Evolutionary conservation across 2,329 filamentous ascomycete species (phyloP).

Genomic region (Furcasterigmium sp.): DNA sequence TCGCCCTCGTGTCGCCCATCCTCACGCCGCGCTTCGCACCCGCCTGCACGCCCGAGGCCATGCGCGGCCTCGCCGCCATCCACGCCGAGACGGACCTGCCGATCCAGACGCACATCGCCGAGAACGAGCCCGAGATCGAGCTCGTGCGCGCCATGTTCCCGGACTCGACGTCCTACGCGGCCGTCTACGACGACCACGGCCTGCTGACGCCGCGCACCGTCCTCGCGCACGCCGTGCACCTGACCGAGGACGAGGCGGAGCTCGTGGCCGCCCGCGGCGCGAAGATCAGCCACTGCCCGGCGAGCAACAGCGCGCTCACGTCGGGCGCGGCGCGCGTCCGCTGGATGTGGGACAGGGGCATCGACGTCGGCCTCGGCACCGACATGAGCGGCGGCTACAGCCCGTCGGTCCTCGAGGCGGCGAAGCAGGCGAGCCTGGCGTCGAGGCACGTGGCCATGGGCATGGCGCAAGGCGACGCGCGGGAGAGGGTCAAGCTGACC

Average conservation of each 20-base stretch:
- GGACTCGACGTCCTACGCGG: conserved; percentile 57
- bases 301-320: conserved; percentile 77
- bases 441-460: conserved; percentile 65
- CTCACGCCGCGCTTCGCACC: conserved; percentile 71
- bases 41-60: conserved; percentile 52
- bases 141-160: conserved; percentile 71
- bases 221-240: conserved; percentile 79
- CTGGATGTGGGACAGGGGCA: conserved; percentile 64
- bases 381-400: conserved; percentile 88
- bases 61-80: conserved; percentile 60
- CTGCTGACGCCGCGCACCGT: conserved; percentile 71
- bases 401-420: conserved; percentile 76
- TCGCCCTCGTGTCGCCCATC: conserved; percentile 67
- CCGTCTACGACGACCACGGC: conserved; percentile 70
- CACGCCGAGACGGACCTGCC: conserved; percentile 59
- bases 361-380: conserved; percentile 81
- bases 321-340: conserved; percentile 75
- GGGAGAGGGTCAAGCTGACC: conserved; percentile 60
- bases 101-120: conserved; percentile 85
- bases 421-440: conserved; percentile 73
- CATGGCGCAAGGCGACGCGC: conserved; percentile 21
- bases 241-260: conserved; percentile 59
- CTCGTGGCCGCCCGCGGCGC: conserved; percentile 56
- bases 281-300: conserved; percentile 81
- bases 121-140: conserved; percentile 69